Evolutionary conservation across 768 basidiomycete species (phyloP).

Genomic region (Pleurotus platypus): DNA sequence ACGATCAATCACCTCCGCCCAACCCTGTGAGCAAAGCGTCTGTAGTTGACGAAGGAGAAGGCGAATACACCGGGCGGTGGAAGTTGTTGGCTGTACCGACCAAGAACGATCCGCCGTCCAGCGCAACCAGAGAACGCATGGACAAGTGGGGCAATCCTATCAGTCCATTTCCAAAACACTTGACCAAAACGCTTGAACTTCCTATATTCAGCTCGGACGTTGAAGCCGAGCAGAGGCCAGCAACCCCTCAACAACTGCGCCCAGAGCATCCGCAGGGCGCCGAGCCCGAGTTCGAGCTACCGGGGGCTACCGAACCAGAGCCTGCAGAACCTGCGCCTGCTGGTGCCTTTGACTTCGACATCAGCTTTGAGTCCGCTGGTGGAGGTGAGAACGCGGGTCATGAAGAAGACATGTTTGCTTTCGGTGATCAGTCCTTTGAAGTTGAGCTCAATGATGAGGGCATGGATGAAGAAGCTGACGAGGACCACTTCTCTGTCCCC

Average conservation of each 20-base stretch:
- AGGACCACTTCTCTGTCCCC: neutral
- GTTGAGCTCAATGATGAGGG: neutral
- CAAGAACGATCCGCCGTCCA: slow-evolving; percentile 64
- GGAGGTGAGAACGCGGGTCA: neutral
- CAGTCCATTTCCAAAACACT: slow-evolving; percentile 55
- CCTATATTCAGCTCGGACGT: neutral
- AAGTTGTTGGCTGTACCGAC: slow-evolving; percentile 52
- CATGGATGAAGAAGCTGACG: neutral
- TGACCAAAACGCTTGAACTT: slow-evolving; percentile 16
- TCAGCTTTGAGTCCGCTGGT: neutral
- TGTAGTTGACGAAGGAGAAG: slow-evolving; percentile 35
- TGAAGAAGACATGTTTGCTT: neutral
- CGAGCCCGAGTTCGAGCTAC: neutral
- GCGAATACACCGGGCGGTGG: slow-evolving; percentile 70
- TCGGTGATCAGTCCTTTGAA: neutral
- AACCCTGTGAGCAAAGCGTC: slow-evolving; percentile 6
- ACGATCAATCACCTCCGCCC: slow-evolving; percentile 17
- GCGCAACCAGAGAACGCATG: slow-evolving; percentile 43
- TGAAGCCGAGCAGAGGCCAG: neutral
- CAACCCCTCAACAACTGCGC: neutral
- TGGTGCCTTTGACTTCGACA: slow-evolving; percentile 6
- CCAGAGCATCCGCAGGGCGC: neutral
- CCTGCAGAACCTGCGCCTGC: neutral
- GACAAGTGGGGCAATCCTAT: slow-evolving; percentile 67
- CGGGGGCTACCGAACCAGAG: neutral